Base-by-base conservation (phyloP, 164 flowering plant species). In the Houttuynia cordata region DNA sequence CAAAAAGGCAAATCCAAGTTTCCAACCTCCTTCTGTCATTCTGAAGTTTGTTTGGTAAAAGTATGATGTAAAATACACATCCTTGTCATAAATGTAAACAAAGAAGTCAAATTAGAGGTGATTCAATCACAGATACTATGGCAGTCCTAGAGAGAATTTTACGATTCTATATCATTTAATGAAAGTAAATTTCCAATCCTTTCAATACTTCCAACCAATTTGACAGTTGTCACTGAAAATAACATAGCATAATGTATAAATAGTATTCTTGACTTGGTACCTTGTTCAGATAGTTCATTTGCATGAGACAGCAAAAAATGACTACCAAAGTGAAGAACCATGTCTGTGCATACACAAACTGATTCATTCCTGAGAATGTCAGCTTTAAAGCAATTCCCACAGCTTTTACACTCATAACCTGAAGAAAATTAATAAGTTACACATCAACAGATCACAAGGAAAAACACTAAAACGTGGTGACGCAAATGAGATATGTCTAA, bases 331-430 rank as follows among this genome's bases (percentile, higher is more conserved):
- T 72, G 74, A 88, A 86, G 62, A 86, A n/a, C 96, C 96, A 88
- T 15, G 92, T 81, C 69, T 86, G 79, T 30, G 70, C 77, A 75
- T 80, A 86, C 12, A 50, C 62, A 58, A 88, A 84, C 61, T 88
- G 96, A 71, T 88, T 88, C 41, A 19, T 15, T 63, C 92, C 96
- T 51, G 63, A 61, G 77, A 88, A 76, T 47, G 90, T 68, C 61
- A 88, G 75, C 81, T 88, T 88, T 68, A 88, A 34, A 64, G 87
- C 96, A 58, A 88, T 88, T 63, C 82, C 86, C 64, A 88, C 55
- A 25, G 96, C 96, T 73, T 86, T 88, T 49, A 88, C 92, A 60
- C 87, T 64, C 96, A 86, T 88, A 23, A 88, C 96, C 96, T 88
- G 49, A 42, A 42, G 4, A 42, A 42, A 42, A 3, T 42, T 10